These are phyloP conservation scores for Lentinus brumalis DNA, from an alignment of 768 basidiomycete genomes.

Conservation along the genomic window DNA sequence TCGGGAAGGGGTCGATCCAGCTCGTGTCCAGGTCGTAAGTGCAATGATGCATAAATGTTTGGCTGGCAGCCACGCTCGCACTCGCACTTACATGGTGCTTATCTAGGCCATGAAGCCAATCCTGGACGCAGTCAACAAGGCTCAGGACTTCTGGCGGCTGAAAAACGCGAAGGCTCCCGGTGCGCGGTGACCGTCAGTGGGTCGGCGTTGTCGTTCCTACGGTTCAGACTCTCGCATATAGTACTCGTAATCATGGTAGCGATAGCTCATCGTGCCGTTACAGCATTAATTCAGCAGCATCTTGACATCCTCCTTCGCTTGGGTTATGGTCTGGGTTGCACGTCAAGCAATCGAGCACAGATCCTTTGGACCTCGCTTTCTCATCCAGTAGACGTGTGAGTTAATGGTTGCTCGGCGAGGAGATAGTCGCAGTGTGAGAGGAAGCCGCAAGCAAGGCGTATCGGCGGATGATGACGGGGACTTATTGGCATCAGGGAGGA, in stretches of 20 bases:
- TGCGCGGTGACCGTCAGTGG: slow-evolving; percentile 4
- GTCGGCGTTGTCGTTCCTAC: neutral
- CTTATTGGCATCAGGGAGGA: too few relatives aligned
- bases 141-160: slow-evolving; percentile 51
- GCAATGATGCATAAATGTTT: neutral
- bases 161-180: slow-evolving; percentile 21
- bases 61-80: neutral
- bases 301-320: neutral
- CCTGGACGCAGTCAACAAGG: slow-evolving; percentile 71
- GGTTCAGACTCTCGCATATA: slow-evolving; percentile 13
- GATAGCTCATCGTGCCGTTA: slow-evolving; percentile 5
- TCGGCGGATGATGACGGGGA: too few relatives aligned
- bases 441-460: too few relatives aligned
- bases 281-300: slow-evolving; percentile 8
- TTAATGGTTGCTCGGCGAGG: too few relatives aligned
- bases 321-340: neutral
- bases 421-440: too few relatives aligned
- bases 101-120: slow-evolving; percentile 76
- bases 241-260: slow-evolving; percentile 3
- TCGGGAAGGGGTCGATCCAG: slow-evolving; percentile 61
- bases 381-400: too few relatives aligned
- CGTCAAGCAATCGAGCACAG: too few relatives aligned
- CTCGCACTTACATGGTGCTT: neutral
- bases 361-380: too few relatives aligned
- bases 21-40: slow-evolving; percentile 66